phyloP scores from a whole-genome alignment of 148 eudicot species.

The Rhododendron ferrugineum region DNA sequence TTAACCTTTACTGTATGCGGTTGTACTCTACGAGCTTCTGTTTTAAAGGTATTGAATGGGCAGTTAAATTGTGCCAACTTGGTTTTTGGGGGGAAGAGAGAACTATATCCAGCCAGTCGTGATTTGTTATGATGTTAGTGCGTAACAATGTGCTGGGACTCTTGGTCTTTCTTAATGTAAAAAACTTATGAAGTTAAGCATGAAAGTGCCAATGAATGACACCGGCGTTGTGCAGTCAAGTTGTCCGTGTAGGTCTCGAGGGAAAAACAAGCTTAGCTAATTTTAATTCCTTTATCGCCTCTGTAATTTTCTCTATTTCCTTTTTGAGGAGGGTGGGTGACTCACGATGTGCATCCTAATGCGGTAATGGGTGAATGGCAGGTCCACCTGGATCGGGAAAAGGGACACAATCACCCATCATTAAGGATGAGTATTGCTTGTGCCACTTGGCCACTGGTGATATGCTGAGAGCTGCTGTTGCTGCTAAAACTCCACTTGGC shows the following conservation, averaged over 20 bases:
- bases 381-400: constrained; percentile 99
- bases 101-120: neutral
- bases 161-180: neutral
- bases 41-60: neutral
- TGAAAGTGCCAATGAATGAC: neutral
- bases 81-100: neutral
- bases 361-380: constrained; percentile 15
- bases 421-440: constrained; percentile 92
- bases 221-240: neutral
- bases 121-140: neutral
- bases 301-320: neutral
- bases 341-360: neutral
- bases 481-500: constrained; percentile 92
- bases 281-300: neutral
- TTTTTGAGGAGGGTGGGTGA: neutral
- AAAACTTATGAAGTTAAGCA: neutral
- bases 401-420: constrained; percentile 93
- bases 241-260: neutral
- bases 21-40: neutral
- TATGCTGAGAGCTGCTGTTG: constrained; percentile 95
- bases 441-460: constrained; percentile 99
- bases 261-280: neutral
- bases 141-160: neutral
- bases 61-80: neutral
- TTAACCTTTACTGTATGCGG: neutral